Percentiles rank a stretch among this genome's conserved stretches.
phyloP scores from a whole-genome alignment of 208 protist species.

The Plasmodiophora brassicae region DNA sequence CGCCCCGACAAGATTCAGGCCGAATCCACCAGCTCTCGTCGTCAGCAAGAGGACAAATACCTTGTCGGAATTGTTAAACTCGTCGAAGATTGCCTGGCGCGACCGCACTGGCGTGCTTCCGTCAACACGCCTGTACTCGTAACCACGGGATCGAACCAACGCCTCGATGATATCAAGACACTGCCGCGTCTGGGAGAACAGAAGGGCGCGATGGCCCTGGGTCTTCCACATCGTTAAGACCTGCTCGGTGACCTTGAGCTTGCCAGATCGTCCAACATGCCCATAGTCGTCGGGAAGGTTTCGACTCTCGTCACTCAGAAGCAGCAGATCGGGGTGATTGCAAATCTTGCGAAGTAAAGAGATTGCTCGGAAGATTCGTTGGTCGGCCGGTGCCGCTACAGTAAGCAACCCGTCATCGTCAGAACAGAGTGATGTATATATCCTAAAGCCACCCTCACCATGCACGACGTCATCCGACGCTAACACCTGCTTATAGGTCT shows the following conservation, averaged over 20 bases:
- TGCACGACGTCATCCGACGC: slow-evolving; percentile 42
- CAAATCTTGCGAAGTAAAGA: slow-evolving; percentile 72
- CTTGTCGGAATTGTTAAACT: slow-evolving; percentile 81
- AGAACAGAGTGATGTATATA: too few species aligned
- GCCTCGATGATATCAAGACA: slow-evolving; percentile 95
- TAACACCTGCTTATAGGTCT: slow-evolving; percentile 79
- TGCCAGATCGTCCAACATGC: slow-evolving; percentile 68
- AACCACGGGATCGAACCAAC: slow-evolving; percentile 56
- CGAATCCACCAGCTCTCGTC: slow-evolving; percentile 88
- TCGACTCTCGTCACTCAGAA: not conserved
- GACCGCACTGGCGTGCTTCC: slow-evolving; percentile 73
- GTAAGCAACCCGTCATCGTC: too few species aligned
- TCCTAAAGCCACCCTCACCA: not conserved
- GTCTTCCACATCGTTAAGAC: slow-evolving; percentile 82
- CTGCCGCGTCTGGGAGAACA: slow-evolving; percentile 92
- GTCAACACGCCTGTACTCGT: slow-evolving; percentile 85
- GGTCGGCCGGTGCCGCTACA: not conserved
- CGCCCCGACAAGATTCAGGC: slow-evolving; percentile 94
- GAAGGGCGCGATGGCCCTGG: slow-evolving; percentile 81
- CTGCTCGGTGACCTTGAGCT: slow-evolving; percentile 79
- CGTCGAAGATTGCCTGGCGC: slow-evolving; percentile 55
- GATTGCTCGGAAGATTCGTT: slow-evolving; percentile 45
- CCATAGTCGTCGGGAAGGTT: slow-evolving; percentile 25
- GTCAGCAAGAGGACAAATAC: slow-evolving; percentile 93
- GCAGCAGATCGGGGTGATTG: slow-evolving; percentile 75